phyloP scores from a whole-genome alignment of 2,329 filamentous ascomycete species.

The Botrytis paeoniae region DNA sequence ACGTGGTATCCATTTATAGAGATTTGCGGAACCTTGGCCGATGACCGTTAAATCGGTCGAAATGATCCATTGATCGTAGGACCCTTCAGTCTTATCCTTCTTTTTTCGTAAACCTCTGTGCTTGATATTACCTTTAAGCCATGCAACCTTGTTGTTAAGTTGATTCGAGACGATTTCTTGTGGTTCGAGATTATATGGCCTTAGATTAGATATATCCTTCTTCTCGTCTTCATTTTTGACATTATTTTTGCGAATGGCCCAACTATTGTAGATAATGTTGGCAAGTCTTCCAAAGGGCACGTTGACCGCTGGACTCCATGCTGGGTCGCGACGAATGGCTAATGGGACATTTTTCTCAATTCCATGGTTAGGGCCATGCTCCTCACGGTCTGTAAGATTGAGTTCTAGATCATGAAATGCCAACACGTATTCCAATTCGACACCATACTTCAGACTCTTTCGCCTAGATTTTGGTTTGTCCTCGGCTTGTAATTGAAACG shows the following conservation, averaged over 20 bases:
- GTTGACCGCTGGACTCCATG: slow-evolving; percentile 16
- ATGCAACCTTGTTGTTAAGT: slow-evolving; percentile 12
- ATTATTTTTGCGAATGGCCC: slow-evolving; percentile 21
- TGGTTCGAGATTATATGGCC: slow-evolving; percentile 24
- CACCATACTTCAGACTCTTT: slow-evolving; percentile 23
- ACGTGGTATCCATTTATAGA: slow-evolving; percentile 27
- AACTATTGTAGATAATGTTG: slow-evolving; percentile 28
- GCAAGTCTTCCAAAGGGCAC: slow-evolving; percentile 7
- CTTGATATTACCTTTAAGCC: slow-evolving; percentile 14
- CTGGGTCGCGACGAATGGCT: slow-evolving; percentile 6
- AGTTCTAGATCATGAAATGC: slow-evolving; percentile 29
- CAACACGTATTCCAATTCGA: slow-evolving; percentile 32
- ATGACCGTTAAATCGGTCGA: slow-evolving; percentile 27
- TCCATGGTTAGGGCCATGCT: not conserved
- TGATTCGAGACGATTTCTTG: slow-evolving; percentile 22
- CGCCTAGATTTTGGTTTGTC: not conserved
- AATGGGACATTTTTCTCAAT: slow-evolving; percentile 23
- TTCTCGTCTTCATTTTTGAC: not conserved
- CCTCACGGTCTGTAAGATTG: slow-evolving; percentile 9
- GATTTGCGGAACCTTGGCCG: slow-evolving; percentile 29
- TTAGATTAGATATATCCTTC: not conserved
- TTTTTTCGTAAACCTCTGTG: not conserved
- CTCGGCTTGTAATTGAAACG: not conserved
- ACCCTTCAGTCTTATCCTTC: slow-evolving; percentile 13
- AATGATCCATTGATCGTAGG: slow-evolving; percentile 28